These are phyloP conservation scores for Noccaea bulbosa DNA, from an alignment of 345 rosid species.

Conservation along the genomic window DNA sequence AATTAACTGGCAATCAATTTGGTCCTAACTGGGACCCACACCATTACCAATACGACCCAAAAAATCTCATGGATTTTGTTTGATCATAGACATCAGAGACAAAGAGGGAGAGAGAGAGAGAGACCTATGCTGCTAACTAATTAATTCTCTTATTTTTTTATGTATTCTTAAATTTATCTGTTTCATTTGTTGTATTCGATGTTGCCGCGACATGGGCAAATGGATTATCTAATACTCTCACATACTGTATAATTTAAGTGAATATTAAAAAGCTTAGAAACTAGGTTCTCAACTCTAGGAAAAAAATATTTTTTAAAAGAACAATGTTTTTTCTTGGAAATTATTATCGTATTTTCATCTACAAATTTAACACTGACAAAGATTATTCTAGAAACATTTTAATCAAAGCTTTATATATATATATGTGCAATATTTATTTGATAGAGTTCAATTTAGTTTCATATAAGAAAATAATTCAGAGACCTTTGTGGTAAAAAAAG, in stretches of 20 bases:
- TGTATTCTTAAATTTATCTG: constrained; percentile 21
- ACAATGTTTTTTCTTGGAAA: background rate
- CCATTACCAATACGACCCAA: constrained; percentile 28
- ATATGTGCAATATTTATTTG: background rate
- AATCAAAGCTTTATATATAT: background rate
- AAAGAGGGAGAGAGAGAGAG: constrained; percentile 18
- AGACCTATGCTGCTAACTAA: background rate
- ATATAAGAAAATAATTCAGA: no score
- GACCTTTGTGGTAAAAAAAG: no score
- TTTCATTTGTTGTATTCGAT: constrained; percentile 34
- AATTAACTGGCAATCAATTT: constrained; percentile 69
- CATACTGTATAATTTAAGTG: background rate
- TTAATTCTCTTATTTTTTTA: background rate
- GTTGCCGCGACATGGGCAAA: constrained; percentile 42
- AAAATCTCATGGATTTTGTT: constrained; percentile 37
- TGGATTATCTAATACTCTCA: constrained; percentile 28
- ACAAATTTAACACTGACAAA: no score
- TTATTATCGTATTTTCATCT: background rate
- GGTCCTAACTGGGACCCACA: constrained; percentile 55
- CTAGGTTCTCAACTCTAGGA: constrained; percentile 10
- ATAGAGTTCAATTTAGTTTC: background rate
- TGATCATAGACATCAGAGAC: constrained; percentile 21
- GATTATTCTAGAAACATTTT: background rate
- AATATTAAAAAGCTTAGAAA: constrained; percentile 23
- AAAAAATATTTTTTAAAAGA: background rate